A percentile compares a stretch with the other conserved stretches of the same genome.
Evolutionary conservation across 2,329 filamentous ascomycete species (phyloP).

Genomic region (Bipolaris bicolor): DNA sequence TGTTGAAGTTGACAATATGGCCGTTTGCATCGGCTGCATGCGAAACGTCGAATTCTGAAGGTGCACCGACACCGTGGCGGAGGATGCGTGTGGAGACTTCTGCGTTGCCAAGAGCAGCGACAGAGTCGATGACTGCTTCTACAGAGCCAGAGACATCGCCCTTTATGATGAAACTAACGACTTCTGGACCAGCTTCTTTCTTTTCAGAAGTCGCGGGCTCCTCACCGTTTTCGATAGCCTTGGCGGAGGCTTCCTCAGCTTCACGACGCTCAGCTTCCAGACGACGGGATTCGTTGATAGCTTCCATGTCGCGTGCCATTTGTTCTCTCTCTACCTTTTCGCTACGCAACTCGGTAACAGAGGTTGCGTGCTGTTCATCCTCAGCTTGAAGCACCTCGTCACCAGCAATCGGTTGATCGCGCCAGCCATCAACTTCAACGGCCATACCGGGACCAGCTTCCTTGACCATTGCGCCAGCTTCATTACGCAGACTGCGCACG

Average conservation of each 20-base stretch:
- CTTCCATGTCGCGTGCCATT: slow-evolving; percentile 71
- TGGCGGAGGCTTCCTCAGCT: slow-evolving; percentile 57
- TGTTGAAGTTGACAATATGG: slow-evolving; percentile 87
- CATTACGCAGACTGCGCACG: slow-evolving; percentile 83
- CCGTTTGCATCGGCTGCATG: slow-evolving; percentile 79
- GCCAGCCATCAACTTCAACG: slow-evolving; percentile 95
- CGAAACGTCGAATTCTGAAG: slow-evolving; percentile 87
- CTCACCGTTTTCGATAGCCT: slow-evolving; percentile 32
- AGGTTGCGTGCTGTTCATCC: slow-evolving; percentile 78
- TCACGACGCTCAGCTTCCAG: slow-evolving; percentile 66
- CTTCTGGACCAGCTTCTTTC: slow-evolving; percentile 56
- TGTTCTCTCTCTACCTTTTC: slow-evolving; percentile 73
- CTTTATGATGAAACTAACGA: slow-evolving; percentile 85
- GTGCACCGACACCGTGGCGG: slow-evolving; percentile 74
- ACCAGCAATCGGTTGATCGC: slow-evolving; percentile 82
- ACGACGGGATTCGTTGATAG: slow-evolving; percentile 72
- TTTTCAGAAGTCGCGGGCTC: slow-evolving; percentile 46
- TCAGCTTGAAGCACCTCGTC: slow-evolving; percentile 84
- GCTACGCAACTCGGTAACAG: slow-evolving; percentile 75
- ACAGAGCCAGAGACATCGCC: slow-evolving; percentile 93
- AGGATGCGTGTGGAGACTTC: slow-evolving; percentile 81
- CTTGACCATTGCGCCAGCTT: slow-evolving; percentile 73
- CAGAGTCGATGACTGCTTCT: slow-evolving; percentile 81
- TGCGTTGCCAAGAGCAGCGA: slow-evolving; percentile 80
- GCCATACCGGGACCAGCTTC: slow-evolving; percentile 87